Evolutionary conservation across 148 eudicot species (phyloP), one percentile per base, ranked within the genome.

Genomic region (Spergularia marina): DNA sequence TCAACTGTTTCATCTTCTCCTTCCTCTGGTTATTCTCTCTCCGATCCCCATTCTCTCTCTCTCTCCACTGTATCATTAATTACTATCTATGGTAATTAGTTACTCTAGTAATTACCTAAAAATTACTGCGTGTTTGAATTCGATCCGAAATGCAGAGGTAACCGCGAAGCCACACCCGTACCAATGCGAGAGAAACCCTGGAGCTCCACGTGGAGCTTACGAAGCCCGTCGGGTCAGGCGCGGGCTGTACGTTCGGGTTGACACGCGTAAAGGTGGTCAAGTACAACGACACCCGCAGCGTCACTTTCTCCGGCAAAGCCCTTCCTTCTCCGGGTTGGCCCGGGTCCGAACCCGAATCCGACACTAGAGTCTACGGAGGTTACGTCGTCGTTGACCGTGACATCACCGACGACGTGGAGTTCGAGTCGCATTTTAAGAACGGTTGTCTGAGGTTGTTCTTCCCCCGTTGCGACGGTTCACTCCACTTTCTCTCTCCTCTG

Each of bases 361-460:
- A 44, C 13, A 10, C 51, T 10, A 30, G 77, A 21, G 53, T 74
- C 36, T 74, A 74, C 20, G 77, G 15, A 9, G 77, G 77, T 21
- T 74, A 63, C 5, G 70, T 74, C 17, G 70, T 36, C 1, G 15
- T 74, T 2, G 70, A 74, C 21, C 47, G 52, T 12, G 70, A 74
- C 49, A 61, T 54, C 1, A 15, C 20, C n/a, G 70, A 53, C n/a
- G 70, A 53, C 41, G 49, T 74, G 0, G 40, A 74, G 0, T 14
- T 74, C 10, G 23, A 49, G 5, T 21, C 20, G 9, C 8, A 47
- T 5, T 12, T 74, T 39, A 39, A 51, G 7, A 52, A 74, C 12
- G 77, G 77, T 51, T 63, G 57, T 34, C 41, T 74, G 5, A 23
- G 61, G 49, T 16, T 74, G 59, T 63, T 74, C 34, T 63, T 74